Base-by-base conservation (phyloP, 1,284 basidiomycete species). In the Heliocybe sulcata region DNA sequence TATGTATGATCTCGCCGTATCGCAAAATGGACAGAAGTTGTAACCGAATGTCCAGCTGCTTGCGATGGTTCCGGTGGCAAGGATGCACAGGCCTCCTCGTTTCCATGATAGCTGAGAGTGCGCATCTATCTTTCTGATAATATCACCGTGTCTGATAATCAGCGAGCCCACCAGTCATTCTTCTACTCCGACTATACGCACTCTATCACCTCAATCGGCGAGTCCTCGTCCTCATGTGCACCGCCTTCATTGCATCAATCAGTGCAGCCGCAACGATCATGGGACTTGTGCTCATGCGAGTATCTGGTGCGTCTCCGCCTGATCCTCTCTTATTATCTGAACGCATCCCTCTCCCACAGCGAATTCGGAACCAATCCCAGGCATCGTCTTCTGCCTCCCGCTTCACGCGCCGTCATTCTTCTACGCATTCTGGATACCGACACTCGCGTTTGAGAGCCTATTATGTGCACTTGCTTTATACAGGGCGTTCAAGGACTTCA, bases 181-280 rank as follows among this genome's bases (percentile, higher is more conserved):
- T 84, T 12, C 81, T 80, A 65, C 77, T 82, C 64, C 77, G 81
- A n/a, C 62, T 84, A n/a, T 82, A 80, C 62, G 81, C 81, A 0
- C 65, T 84, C 54, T 83, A 82, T 63, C 77, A 75, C 56, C 63
- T 79, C 27, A 72, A 81, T 64, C 79, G 75, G 59, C 74, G 69
- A 53, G 63, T 83, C 25, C 70, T 83, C 1, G 65, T 65, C 2
- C 56, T 78, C 19, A 79, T 80, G 75, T 63, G 69, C 8, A 55
- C 61, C 16, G 67, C 66, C 19, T 82, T 76, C 59, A 47, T 79
- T 16, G 50, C 67, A 4, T 67, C 75, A 10, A 67, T 72, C 6
- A 63, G 73, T 0, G 61, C 69, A 0, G 75, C 79, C 1, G 75
- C 75, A 0, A 69, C 68, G 20, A 72, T 83, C 12, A 77, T 82